A percentile compares a stretch with the other conserved stretches of the same genome.
These are phyloP conservation scores for Aureobasidium subglaciale DNA, from an alignment of 2,329 filamentous ascomycete genomes.

Conservation along the genomic window DNA sequence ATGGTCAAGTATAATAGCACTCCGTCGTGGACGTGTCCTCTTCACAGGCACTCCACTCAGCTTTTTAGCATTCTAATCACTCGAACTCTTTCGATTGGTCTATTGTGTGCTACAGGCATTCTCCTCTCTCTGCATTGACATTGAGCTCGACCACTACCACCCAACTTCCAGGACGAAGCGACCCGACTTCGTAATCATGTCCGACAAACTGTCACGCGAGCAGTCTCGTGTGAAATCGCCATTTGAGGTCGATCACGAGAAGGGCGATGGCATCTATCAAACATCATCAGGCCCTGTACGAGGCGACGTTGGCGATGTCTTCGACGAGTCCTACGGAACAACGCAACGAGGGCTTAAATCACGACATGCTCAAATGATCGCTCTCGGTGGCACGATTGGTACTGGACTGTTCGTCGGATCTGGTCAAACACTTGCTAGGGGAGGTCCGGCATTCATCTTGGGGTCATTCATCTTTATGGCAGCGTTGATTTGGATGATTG, in stretches of 20 bases:
- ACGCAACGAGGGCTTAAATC: constrained; percentile 36
- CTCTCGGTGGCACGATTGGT: constrained; percentile 27
- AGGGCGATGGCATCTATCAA: constrained; percentile 2
- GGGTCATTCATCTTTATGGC: constrained; percentile 35
- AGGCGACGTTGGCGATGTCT: constrained; percentile 21
- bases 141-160: background rate
- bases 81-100: background rate
- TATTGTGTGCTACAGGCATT: background rate
- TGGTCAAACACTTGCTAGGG: constrained; percentile 31
- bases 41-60: background rate
- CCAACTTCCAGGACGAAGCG: background rate
- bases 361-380: constrained; percentile 31
- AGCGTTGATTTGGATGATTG: constrained; percentile 36
- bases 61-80: background rate
- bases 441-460: constrained; percentile 37
- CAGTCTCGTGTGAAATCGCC: background rate
- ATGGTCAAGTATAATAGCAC: background rate
- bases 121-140: background rate
- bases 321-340: constrained; percentile 27
- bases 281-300: constrained; percentile 15
- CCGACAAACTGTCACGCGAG: constrained; percentile 1
- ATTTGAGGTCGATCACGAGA: background rate
- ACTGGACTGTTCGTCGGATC: constrained; percentile 30
- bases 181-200: background rate
- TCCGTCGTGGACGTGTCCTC: background rate